Percentiles rank a stretch among this genome's conserved stretches.
These are phyloP conservation scores for Pythium oligandrum DNA, from an alignment of 352 stramenopile species.

Conservation along the genomic window DNA sequence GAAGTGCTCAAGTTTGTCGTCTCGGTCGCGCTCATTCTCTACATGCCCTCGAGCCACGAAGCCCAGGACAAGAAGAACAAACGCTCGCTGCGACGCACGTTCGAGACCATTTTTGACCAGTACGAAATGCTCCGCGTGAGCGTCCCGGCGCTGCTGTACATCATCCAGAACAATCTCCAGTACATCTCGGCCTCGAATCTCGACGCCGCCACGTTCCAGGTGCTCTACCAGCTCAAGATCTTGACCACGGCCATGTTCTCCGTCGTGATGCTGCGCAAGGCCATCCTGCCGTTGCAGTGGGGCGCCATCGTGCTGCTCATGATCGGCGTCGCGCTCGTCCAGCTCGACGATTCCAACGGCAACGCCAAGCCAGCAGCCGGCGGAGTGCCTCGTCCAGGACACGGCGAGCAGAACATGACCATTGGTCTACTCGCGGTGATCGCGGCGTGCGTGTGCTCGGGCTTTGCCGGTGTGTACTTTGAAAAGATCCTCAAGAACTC, in stretches of 20 bases:
- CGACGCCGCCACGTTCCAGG: constrained; percentile 73
- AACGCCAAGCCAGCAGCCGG: not conserved
- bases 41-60: constrained; percentile 1
- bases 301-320: constrained; percentile 76
- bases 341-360: constrained; percentile 44
- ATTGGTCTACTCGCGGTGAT: constrained; percentile 67
- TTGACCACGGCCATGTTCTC: constrained; percentile 83
- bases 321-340: constrained; percentile 72
- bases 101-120: constrained; percentile 47
- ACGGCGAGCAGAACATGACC: constrained; percentile 49
- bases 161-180: constrained; percentile 84
- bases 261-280: constrained; percentile 68
- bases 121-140: constrained; percentile 68
- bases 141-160: constrained; percentile 73
- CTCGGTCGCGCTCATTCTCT: constrained; percentile 38
- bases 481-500: constrained; percentile 81
- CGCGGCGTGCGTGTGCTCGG: constrained; percentile 70
- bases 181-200: constrained; percentile 79
- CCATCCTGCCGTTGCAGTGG: constrained; percentile 73
- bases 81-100: constrained; percentile 9
- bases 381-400: not conserved
- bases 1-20: constrained; percentile 68
- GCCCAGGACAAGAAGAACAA: not conserved
- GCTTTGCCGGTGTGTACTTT: constrained; percentile 84
- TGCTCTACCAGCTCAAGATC: constrained; percentile 88